phyloP scores from a whole-genome alignment of 2,329 filamentous ascomycete genomes.

The Colletotrichum coccodes region DNA sequence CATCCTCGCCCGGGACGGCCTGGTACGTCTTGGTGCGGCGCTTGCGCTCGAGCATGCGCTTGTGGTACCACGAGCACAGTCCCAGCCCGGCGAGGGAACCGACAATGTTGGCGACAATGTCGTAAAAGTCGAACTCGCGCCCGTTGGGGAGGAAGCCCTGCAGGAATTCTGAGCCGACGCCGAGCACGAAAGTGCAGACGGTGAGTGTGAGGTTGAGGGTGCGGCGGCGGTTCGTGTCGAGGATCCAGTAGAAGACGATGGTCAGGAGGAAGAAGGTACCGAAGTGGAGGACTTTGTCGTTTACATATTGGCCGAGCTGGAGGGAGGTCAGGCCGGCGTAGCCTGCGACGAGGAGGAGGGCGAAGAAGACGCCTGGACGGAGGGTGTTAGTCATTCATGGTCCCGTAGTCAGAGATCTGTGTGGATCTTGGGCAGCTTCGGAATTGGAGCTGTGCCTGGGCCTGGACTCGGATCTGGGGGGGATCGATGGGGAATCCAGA shows the following conservation, averaged over 20 bases:
- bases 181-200: constrained; percentile 78
- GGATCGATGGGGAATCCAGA: constrained; percentile 5
- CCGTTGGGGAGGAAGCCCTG: constrained; percentile 81
- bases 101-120: constrained; percentile 87
- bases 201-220: constrained; percentile 85
- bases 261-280: constrained; percentile 92
- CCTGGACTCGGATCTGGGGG: constrained; percentile 5
- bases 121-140: constrained; percentile 78
- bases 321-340: constrained; percentile 81
- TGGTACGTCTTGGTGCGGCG: constrained; percentile 79
- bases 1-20: constrained; percentile 71
- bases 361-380: constrained; percentile 71
- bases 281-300: constrained; percentile 91
- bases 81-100: constrained; percentile 79
- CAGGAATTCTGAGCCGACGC: constrained; percentile 79
- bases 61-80: constrained; percentile 91
- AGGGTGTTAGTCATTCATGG: constrained; percentile 33
- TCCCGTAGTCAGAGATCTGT: neutral
- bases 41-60: constrained; percentile 91
- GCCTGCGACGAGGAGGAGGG: constrained; percentile 78
- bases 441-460: constrained; percentile 12
- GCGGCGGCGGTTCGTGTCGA: constrained; percentile 89
- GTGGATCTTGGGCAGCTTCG: neutral
- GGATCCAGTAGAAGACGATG: constrained; percentile 92
- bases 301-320: constrained; percentile 68